Evolutionary conservation across 2,329 filamentous ascomycete genomes (phyloP), one percentile per base, ranked within the genome.

Genomic region (Exophiala sp.): DNA sequence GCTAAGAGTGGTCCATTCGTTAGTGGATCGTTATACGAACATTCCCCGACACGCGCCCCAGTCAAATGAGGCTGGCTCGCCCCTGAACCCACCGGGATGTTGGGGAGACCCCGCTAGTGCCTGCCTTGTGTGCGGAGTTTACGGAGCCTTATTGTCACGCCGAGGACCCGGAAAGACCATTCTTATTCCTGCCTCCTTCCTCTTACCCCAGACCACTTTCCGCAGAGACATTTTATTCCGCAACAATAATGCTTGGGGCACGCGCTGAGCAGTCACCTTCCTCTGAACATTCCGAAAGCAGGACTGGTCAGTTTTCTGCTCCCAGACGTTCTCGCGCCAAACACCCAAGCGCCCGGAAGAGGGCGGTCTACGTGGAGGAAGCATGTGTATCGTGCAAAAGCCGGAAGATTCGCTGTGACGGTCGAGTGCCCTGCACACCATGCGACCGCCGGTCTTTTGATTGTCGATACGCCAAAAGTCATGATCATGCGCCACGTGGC

Each of bases 361-460:
- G 47, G 32, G 47, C 47, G 7, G 47, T 50, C 16, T 50, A 50
- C 20, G 39, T 50, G n/a, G 47, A 43, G 11, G 34, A 43, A 14
- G 47, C 47, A n/a, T 50, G 47, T 20, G 24, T 33, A 12, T 24
- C 24, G 14, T 50, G 47, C 47, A 50, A 50, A 16, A 42, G 34
- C n/a, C 47, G 47, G 4, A 50, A 50, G 39, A 50, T 35, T 20
- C 35, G 38, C 6, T 50, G 47, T 50, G 47, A 50, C 29, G 47
- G 47, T 11, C 29, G 21, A 24, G 8, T 40, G 21, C 47, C 47
- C 20, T 50, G 47, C 34, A 32, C 14, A 32, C 39, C 39, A 14
- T 50, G 47, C 36, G 18, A 35, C 12, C 20, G 47, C 9, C 36
- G 47, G 12, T 50, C 47, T 8, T 33, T 42, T 8, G 39, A 41